Conservation (phyloP, 2,329 filamentous ascomycete species). For the Ophiocordyceps unilateralis region DNA sequence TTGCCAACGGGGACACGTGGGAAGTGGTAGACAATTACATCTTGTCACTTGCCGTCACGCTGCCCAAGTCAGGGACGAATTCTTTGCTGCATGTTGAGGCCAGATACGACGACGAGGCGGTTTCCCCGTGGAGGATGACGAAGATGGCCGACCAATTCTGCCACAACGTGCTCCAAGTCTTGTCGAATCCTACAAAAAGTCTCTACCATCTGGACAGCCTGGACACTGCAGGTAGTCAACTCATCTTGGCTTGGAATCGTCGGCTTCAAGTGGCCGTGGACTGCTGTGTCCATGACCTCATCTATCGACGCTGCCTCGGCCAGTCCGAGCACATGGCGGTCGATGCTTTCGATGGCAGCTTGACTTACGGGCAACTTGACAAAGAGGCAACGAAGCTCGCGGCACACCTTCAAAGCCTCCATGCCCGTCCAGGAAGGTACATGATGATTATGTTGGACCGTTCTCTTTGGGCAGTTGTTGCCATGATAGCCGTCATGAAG, state of each 20-base stretch:
- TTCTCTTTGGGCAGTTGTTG: slow-evolving; percentile 1
- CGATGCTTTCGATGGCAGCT: slow-evolving; percentile 1
- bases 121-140: background rate
- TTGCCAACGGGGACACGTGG: slow-evolving; percentile 1
- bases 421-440: background rate
- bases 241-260: background rate
- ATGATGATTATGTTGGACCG: background rate
- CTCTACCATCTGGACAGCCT: background rate
- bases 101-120: background rate
- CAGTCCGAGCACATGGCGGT: background rate
- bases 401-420: slow-evolving; percentile 1
- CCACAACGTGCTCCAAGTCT: background rate
- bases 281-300: slow-evolving; percentile 2
- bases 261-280: background rate
- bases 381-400: slow-evolving; percentile 1
- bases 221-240: background rate
- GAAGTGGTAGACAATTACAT: slow-evolving; percentile 2
- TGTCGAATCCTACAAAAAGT: background rate
- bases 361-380: slow-evolving; percentile 4
- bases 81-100: background rate
- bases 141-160: slow-evolving; percentile 1
- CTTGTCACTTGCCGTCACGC: background rate
- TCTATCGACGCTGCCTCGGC: background rate
- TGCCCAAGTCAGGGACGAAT: background rate
- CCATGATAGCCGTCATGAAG: slow-evolving; percentile 13